Percentiles rank a stretch among this genome's conserved stretches.
Evolutionary conservation across 495 filamentous ascomycete genomes (phyloP).

Genomic region (Astrothelium subdiscretum): DNA sequence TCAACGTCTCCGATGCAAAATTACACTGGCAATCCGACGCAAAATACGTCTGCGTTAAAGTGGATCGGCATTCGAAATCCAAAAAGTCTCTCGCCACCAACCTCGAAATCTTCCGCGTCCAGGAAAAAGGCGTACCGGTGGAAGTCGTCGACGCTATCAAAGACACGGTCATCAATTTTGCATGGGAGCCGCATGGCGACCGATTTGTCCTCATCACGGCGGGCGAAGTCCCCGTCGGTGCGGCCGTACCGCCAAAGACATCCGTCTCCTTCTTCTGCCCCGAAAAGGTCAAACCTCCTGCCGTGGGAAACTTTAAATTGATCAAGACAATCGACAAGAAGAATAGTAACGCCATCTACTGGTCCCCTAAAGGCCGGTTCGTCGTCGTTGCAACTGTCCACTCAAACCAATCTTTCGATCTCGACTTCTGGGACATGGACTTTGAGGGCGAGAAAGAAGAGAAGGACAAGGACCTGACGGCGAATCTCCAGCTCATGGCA

Average conservation of each 20-base stretch:
- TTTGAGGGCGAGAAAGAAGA: conserved; percentile 94
- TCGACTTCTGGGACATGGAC: conserved; percentile 96
- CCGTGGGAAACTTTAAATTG: conserved; percentile 86
- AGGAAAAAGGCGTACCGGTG: conserved; percentile 93
- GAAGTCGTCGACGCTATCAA: conserved; percentile 96
- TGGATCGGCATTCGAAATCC: conserved; percentile 95
- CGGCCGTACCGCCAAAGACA: conserved; percentile 86
- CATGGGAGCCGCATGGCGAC: conserved; percentile 96
- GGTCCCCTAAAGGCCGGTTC: conserved; percentile 95
- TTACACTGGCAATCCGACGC: conserved; percentile 94
- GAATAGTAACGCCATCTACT: conserved; percentile 98
- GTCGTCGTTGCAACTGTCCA: conserved; percentile 85
- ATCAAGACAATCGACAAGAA: conserved; percentile 92
- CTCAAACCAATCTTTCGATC: conserved; percentile 82
- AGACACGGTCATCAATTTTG: conserved; percentile 97
- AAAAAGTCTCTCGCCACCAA: conserved; percentile 97
- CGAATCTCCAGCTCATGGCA: conserved; percentile 87
- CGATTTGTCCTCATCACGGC: conserved; percentile 96
- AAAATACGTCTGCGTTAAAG: conserved; percentile 92
- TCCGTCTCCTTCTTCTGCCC: conserved; percentile 91
- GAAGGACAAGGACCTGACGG: conserved; percentile 83
- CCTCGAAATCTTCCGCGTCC: conserved; percentile 92
- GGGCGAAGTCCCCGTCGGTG: conserved; percentile 63
- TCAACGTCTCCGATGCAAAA: conserved; percentile 95
- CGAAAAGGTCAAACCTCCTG: conserved; percentile 70